phyloP scores from a whole-genome alignment of 2,329 filamentous ascomycete genomes.

The Nakataea oryzae region DNA sequence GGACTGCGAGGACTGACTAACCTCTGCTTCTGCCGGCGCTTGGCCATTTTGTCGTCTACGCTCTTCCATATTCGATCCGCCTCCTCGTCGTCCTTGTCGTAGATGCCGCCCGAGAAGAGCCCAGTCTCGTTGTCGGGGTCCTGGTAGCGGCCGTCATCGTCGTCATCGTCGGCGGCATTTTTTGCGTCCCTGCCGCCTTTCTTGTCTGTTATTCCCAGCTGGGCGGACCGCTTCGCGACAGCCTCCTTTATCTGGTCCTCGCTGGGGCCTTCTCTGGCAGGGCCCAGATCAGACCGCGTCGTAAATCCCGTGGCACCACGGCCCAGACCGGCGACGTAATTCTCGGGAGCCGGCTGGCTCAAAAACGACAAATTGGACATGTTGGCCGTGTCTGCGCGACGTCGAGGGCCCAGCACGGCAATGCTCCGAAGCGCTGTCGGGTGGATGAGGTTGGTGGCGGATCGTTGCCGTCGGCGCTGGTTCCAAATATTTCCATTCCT shows the following conservation, averaged over 20 bases:
- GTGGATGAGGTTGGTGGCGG: neutral
- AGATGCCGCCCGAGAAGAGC: constrained; percentile 87
- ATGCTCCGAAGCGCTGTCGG: neutral
- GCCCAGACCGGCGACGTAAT: constrained; percentile 91
- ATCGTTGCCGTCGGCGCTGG: neutral
- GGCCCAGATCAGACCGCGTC: constrained; percentile 90
- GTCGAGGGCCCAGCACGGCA: neutral
- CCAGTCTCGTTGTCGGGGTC: constrained; percentile 97
- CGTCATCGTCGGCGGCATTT: constrained; percentile 60
- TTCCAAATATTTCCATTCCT: neutral
- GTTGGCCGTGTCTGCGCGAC: constrained; percentile 9
- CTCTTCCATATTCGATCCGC: constrained; percentile 92
- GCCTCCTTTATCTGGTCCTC: constrained; percentile 98
- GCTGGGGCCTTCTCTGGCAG: constrained; percentile 89
- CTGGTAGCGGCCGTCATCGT: constrained; percentile 75
- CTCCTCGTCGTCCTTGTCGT: constrained; percentile 96
- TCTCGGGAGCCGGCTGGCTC: constrained; percentile 73
- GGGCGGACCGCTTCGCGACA: constrained; percentile 83
- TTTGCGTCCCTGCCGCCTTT: constrained; percentile 59
- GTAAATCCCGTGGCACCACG: constrained; percentile 98
- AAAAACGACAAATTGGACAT: constrained; percentile 66
- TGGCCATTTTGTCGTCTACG: constrained; percentile 96
- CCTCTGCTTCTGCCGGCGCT: constrained; percentile 75
- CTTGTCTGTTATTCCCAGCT: constrained; percentile 53
- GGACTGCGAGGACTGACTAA: constrained; percentile 40